Conservation (phyloP, 768 basidiomycete species). For the Leucocoprinus birnbaumii region DNA sequence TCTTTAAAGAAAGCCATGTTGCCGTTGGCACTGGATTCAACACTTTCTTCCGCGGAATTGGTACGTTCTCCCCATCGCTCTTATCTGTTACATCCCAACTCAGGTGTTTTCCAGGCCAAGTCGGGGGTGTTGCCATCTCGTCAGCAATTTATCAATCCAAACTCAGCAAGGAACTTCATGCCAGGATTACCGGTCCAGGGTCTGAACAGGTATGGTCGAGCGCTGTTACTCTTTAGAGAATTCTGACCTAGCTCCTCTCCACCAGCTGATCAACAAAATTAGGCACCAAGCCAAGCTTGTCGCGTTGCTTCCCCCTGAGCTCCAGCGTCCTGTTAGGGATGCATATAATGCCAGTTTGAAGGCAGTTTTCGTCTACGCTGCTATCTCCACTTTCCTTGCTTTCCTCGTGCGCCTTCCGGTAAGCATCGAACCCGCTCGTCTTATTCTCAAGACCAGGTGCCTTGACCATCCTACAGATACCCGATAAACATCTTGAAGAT, state of each 20-base stretch:
- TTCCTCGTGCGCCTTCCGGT: constrained; percentile 63
- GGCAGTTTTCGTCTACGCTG: constrained; percentile 61
- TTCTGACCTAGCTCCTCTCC: neutral
- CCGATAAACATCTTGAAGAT: constrained; percentile 39
- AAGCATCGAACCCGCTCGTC: constrained; percentile 26
- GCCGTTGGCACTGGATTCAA: constrained; percentile 70
- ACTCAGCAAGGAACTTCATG: constrained; percentile 50
- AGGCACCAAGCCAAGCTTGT: constrained; percentile 60
- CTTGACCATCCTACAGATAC: constrained; percentile 29
- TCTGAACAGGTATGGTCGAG: constrained; percentile 45
- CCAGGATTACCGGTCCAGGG: constrained; percentile 47
- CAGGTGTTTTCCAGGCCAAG: constrained; percentile 45
- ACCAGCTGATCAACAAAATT: constrained; percentile 57
- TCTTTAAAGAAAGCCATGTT: constrained; percentile 50
- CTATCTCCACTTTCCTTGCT: constrained; percentile 51
- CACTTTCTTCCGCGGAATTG: constrained; percentile 65
- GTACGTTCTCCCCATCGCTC: constrained; percentile 28
- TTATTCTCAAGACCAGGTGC: too few relatives aligned
- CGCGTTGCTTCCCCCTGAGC: constrained; percentile 42
- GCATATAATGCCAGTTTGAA: constrained; percentile 59
- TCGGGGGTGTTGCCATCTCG: constrained; percentile 64
- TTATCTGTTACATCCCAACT: neutral
- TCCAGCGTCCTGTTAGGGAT: constrained; percentile 52
- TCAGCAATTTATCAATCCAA: constrained; percentile 66
- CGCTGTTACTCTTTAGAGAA: neutral